Evolutionary conservation across 2,329 filamentous ascomycete species (phyloP), one percentile per base, ranked within the genome.

Genomic region (Colletotrichum godetiae): DNA sequence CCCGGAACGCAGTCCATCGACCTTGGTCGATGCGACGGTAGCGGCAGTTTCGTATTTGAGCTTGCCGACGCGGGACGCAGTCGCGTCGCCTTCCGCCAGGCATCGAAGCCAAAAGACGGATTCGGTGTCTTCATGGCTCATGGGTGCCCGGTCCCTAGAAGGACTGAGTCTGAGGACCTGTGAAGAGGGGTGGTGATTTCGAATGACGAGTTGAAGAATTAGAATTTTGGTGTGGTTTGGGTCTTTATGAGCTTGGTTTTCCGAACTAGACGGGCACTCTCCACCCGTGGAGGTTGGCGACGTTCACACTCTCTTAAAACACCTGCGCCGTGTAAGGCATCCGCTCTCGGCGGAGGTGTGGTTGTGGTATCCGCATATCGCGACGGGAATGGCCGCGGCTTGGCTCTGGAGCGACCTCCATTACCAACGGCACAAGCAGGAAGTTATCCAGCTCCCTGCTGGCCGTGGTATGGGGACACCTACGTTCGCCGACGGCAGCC

Each of bases 401-500:
- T 52, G 68, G 61, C 13, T 55, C 52, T 42, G 58, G 67, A 7
- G 49, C 59, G 19, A 66, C 31, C 52, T 75, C 74, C 49, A 75
- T 75, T n/a, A 75, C 69, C 52, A 75, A 27, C 7, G 74, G 74
- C 31, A 75, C 73, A 35, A 75, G 62, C 74, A 74, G 74, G 74
- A 76, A 73, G 70, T 76, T 74, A 33, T 71, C 71, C 56, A 59
- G 70, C 73, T 72, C 71, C 69, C 59, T 73, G 49, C 67, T 58
- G 58, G 59, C 64, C 24, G 58, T 71, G 27, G 67, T 72, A 76
- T 90, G 86, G 15, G 88, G 88, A 73, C 89, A 91, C n/a, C 80
- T 81, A 5, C 84, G 84, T 79, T 91, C 86, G 24, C 88, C 89
- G 42, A 90, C 87, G 8, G 83, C 80, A 5, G 87, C 85, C 24